Conservation (phyloP, 805 yeast genomes). For the Metschnikowia arizonensis region DNA sequence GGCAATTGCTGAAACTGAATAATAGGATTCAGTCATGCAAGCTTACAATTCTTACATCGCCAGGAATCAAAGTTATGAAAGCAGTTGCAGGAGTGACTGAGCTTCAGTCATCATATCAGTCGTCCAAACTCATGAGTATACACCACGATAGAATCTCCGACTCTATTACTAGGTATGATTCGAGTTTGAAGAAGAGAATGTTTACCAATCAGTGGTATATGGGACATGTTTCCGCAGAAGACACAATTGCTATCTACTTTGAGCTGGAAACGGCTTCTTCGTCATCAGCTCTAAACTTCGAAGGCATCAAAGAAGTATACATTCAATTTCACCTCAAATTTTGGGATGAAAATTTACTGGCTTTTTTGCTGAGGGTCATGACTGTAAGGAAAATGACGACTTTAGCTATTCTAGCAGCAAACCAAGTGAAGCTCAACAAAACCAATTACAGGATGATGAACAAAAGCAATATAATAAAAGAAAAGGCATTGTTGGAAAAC, state of each 20-base stretch:
- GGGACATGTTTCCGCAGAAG: slow-evolving; percentile 19
- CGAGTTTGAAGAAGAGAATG: slow-evolving; percentile 27
- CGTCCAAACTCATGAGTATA: slow-evolving; percentile 17
- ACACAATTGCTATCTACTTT: slow-evolving; percentile 29
- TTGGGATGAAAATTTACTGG: slow-evolving; percentile 20
- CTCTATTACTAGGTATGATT: slow-evolving; percentile 28
- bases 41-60: slow-evolving; percentile 30
- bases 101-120: slow-evolving; percentile 31
- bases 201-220: slow-evolving; percentile 40
- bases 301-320: slow-evolving; percentile 22
- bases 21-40: slow-evolving; percentile 10
- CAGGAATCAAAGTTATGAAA: slow-evolving; percentile 29
- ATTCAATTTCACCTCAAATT: slow-evolving; percentile 33
- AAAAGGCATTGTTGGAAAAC: slow-evolving; percentile 23
- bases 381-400: slow-evolving; percentile 31
- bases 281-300: slow-evolving; percentile 14
- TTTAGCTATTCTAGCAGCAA: slow-evolving; percentile 15
- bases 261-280: slow-evolving; percentile 30
- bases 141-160: slow-evolving; percentile 35
- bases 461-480: slow-evolving; percentile 24
- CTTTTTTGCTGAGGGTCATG: slow-evolving; percentile 28
- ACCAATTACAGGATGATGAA: slow-evolving; percentile 16
- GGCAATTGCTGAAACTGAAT: slow-evolving; percentile 4
- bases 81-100: slow-evolving; percentile 31
- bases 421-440: slow-evolving; percentile 16